phyloP scores from a whole-genome alignment of 495 filamentous ascomycete genomes.

The Niebla homalea region DNA sequence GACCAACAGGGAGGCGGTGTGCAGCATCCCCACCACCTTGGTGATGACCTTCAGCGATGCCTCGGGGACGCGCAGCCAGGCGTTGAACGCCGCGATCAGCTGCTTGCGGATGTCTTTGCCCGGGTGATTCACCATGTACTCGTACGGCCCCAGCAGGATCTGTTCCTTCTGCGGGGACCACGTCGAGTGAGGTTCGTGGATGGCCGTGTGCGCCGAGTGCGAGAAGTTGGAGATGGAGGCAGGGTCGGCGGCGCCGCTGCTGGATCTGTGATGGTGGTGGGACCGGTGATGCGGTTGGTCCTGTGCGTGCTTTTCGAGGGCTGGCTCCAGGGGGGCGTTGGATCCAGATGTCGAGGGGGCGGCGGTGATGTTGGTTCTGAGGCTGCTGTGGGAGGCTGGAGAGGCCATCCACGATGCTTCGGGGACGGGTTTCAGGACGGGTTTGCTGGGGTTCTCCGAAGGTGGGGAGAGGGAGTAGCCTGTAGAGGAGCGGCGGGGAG shows the following conservation, averaged over 20 bases:
- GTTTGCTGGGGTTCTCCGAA: slow-evolving; percentile 24
- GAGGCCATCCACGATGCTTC: slow-evolving; percentile 43
- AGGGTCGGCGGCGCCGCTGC: slow-evolving; percentile 2
- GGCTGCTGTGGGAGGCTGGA: slow-evolving; percentile 6
- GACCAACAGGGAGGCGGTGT: slow-evolving; percentile 82
- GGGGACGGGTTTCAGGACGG: slow-evolving; percentile 39
- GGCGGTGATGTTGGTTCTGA: slow-evolving; percentile 17
- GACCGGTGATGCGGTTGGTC: not conserved
- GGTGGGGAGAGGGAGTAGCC: slow-evolving; percentile 21
- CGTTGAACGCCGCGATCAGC: slow-evolving; percentile 81
- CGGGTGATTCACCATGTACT: slow-evolving; percentile 73
- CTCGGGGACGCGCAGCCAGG: slow-evolving; percentile 72
- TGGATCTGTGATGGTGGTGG: not conserved
- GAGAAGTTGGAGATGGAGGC: slow-evolving; percentile 17
- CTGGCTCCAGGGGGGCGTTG: not conserved
- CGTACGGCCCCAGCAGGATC: slow-evolving; percentile 73
- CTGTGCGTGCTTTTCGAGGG: slow-evolving; percentile 3
- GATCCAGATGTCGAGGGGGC: slow-evolving; percentile 15
- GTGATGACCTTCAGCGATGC: slow-evolving; percentile 71
- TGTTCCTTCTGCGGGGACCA: slow-evolving; percentile 64
- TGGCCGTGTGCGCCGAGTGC: slow-evolving; percentile 35
- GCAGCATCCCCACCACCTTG: slow-evolving; percentile 81
- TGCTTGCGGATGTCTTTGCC: slow-evolving; percentile 85
- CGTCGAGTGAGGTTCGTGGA: slow-evolving; percentile 36
- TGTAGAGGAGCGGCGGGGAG: slow-evolving; percentile 58